Base-by-base conservation (phyloP, 306 rosid genomes). In the Quercus agrifolia region DNA sequence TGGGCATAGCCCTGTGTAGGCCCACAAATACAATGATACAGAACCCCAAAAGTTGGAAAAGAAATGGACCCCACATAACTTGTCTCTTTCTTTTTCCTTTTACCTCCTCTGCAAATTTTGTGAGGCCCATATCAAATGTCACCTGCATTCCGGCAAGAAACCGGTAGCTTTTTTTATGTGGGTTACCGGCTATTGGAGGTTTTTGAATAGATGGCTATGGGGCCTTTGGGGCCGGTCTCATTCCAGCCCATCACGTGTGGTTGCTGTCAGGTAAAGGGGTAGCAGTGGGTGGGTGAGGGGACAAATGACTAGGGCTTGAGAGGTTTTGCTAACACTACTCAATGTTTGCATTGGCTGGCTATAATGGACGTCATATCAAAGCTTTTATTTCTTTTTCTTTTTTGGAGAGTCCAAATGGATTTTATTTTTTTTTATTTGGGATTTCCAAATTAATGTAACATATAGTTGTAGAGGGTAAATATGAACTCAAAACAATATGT, bases 241-340 rank as follows among this genome's bases (percentile, higher is more conserved):
- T 38, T 49, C 81, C 81, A 81, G 74, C 85, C 81, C 77, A 76
- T 71, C 81, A 81, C 78, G 85, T 81, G 77, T 33, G 58, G 85
- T 81, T 81, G 74, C 85, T 81, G 85, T 81, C 85, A 76, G 78
- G 77, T 27, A 1, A 71, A 62, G 81, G 51, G 80, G 85, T 76
- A 35, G 78, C 85, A 81, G 81, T 61, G 38, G 81, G 80, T 81
- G 85, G 69, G 74, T 70, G 73, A 61, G 85, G 78, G 72, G 78
- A 81, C 85, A 81, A 71, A 71, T 71, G 15, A 78, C n/a, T 33
- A 68, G 54, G 72, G 27, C 38, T 68, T n/a, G 72, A 68, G 72
- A 68, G 72, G 72, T 68, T 68, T n/a, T 4, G 52, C 27, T 33
- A 35, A 5, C 46, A n/a, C 72, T n/a, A 68, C 72, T 68, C 72